phyloP scores from a whole-genome alignment of 208 protist genomes.

The Zelonia costaricensis region DNA sequence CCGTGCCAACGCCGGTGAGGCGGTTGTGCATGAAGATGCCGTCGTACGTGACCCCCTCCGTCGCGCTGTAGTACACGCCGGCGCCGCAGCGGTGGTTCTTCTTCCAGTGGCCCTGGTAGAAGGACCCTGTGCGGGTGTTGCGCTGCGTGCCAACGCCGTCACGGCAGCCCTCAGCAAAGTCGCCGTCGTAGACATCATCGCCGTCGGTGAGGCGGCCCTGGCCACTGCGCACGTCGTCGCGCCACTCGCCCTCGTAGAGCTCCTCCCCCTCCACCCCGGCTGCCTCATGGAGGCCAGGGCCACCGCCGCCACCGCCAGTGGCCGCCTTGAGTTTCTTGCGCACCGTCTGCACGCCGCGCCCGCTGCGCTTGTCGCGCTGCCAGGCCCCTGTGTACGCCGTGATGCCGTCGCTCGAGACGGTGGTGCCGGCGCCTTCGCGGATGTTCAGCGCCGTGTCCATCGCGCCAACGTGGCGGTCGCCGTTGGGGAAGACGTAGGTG shows the following conservation, averaged over 20 bases:
- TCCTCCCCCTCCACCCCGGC: conserved; percentile 20
- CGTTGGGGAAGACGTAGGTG: conserved; percentile 83
- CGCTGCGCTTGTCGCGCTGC: conserved; percentile 61
- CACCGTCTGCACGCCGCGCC: conserved; percentile 43
- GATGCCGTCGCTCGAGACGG: conserved; percentile 70
- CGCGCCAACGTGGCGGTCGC: conserved; percentile 66
- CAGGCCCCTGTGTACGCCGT: conserved; percentile 81
- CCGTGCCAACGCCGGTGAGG: conserved; percentile 56
- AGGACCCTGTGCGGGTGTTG: conserved; percentile 54
- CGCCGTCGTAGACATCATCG: conserved; percentile 76
- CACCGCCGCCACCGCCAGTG: conserved; percentile 7
- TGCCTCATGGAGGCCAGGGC: too few species aligned
- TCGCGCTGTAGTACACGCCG: conserved; percentile 61
- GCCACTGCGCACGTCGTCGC: conserved; percentile 61
- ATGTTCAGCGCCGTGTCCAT: conserved; percentile 52
- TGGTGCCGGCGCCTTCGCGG: conserved; percentile 76
- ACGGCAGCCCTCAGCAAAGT: conserved; percentile 49
- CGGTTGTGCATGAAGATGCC: conserved; percentile 79
- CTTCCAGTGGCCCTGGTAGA: conserved; percentile 81
- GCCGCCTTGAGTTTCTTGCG: conserved; percentile 2
- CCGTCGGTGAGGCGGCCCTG: conserved; percentile 56
- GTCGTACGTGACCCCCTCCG: conserved; percentile 56
- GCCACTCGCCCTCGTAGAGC: conserved; percentile 84
- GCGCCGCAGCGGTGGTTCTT: conserved; percentile 59
- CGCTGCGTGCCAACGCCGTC: conserved; percentile 69